Evolutionary conservation across 1,139 yeast species (phyloP).

Genomic region (Eremothecium sinecaudum): DNA sequence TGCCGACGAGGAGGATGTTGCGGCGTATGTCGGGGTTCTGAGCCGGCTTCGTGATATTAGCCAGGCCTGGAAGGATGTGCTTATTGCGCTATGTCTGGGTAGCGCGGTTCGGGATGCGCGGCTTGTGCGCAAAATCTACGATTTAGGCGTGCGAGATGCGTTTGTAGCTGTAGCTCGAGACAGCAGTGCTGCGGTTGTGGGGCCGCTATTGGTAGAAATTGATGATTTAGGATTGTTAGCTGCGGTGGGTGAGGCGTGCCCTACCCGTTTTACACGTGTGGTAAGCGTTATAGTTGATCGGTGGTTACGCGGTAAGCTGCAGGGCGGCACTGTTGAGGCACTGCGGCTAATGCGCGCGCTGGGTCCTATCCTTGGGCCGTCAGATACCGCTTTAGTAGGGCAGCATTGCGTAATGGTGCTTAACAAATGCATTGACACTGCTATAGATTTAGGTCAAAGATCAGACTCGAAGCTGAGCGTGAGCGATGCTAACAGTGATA

Average conservation of each 20-base stretch:
- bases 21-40: slow-evolving; percentile 2
- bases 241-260: slow-evolving; percentile 1
- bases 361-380: too few relatives aligned
- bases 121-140: background rate
- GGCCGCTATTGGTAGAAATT: background rate
- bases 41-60: background rate
- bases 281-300: background rate
- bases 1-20: background rate
- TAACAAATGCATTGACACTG: too few relatives aligned
- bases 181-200: background rate
- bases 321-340: background rate
- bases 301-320: slow-evolving; percentile 2
- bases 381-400: too few relatives aligned
- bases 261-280: background rate
- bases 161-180: background rate
- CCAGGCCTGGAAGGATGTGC: slow-evolving; percentile 3
- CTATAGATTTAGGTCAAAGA: too few relatives aligned
- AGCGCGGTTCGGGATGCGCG: background rate
- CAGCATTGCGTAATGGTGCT: too few relatives aligned
- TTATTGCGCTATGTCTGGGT: slow-evolving; percentile 1
- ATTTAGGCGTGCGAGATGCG: background rate
- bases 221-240: slow-evolving; percentile 1
- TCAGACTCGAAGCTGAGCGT: too few relatives aligned
- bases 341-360: too few relatives aligned
- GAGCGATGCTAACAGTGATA: background rate